Base-by-base conservation (phyloP, 768 basidiomycete genomes). In the Mycena rebaudengoi region DNA sequence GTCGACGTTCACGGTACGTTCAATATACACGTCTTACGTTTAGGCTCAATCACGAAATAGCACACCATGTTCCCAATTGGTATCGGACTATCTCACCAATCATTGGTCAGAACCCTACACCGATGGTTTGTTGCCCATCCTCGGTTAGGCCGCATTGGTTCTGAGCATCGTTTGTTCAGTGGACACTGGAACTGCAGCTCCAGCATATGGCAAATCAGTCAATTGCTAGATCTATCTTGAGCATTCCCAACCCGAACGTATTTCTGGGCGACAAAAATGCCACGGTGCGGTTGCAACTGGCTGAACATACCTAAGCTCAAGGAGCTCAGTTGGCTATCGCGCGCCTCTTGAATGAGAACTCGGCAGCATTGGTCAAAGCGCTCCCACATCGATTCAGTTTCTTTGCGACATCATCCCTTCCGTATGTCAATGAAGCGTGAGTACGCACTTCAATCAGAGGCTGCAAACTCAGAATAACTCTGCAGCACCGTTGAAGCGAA, bases 21-120 rank as follows among this genome's bases (percentile, higher is more conserved):
- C 21, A 13, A 60, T 20, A 20, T 26, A 35, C 6, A 18, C 10
- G 14, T 30, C 14, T 25, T 18, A 33, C 33, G 59, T 41, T 18
- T 20, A 6, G 10, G 25, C 0, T 37, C 44, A 23, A 57, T 6
- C 18, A 48, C 29, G 29, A 13, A 23, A 14, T 21, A 57, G 61
- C 61, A n/a, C 61, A 62, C 53, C 53, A 62, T 48, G 61, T 62
- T 39, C 61, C 61, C 4, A 46, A 62, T 30, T 62, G 61, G 61
- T 37, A 40, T 8, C 61, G 51, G 28, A 40, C 44, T 4, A 46
- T 46, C 33, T 10, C 7, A 43, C 41, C 53, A 5, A 41, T 37
- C 45, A 53, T 51, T 62, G 45, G 56, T 26, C 44, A 45, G 10
- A 37, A 37, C 20, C 52, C 43, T 14, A 11, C 44, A 20, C 37